Conservation (phyloP, 2,329 filamentous ascomycete species). For the Clonostachys byssicola region DNA sequence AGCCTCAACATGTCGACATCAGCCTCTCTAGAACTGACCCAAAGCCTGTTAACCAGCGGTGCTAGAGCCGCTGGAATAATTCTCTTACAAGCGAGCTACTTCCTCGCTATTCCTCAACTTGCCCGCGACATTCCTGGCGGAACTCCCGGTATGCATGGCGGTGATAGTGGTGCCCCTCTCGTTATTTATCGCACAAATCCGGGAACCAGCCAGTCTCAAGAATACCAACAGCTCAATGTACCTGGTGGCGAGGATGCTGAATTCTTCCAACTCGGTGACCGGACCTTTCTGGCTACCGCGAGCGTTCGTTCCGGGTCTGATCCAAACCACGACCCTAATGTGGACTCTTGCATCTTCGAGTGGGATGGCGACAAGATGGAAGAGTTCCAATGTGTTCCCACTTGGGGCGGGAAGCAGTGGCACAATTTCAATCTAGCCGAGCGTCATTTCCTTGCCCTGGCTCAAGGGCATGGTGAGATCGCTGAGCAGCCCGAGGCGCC, state of each 20-base stretch:
- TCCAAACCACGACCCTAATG: neutral
- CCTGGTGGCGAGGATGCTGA: conserved; percentile 3
- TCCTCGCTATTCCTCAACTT: neutral
- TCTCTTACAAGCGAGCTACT: too few species aligned
- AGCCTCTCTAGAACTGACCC: too few species aligned
- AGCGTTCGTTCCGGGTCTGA: conserved; percentile 1
- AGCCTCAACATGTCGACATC: too few species aligned
- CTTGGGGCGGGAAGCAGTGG: conserved; percentile 2
- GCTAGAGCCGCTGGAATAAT: too few species aligned
- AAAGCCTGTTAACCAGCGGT: too few species aligned
- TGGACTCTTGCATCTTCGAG: conserved; percentile 3
- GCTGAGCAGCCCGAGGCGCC: neutral
- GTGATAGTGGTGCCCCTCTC: neutral
- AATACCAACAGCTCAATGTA: conserved; percentile 1
- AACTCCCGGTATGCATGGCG: neutral
- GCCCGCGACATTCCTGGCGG: neutral
- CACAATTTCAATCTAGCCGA: neutral
- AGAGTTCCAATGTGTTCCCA: conserved; percentile 1
- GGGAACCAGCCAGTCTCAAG: neutral
- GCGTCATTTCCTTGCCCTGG: conserved; percentile 1
- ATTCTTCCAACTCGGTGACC: conserved; percentile 1
- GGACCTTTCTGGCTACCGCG: conserved; percentile 1
- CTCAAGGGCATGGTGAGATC: neutral
- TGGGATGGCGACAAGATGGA: neutral
- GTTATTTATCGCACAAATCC: neutral